Conservation (phyloP, 495 filamentous ascomycete species). For the Hyaloscypha bicolor region DNA sequence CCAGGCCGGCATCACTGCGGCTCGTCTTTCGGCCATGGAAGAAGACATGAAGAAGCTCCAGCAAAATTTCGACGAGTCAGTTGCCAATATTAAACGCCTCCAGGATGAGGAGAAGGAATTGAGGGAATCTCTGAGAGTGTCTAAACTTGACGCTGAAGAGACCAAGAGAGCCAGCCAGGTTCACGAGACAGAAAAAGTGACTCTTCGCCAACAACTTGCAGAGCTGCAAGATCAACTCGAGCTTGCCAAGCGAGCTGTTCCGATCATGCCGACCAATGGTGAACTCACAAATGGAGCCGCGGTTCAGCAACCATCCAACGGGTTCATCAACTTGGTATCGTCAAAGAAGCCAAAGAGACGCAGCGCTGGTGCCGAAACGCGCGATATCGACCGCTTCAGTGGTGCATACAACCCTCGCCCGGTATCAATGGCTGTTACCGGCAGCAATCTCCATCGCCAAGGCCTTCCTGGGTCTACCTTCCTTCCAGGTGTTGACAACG, state of each 20-base stretch:
- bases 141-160: slow-evolving; percentile 75
- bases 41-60: slow-evolving; percentile 94
- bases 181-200: slow-evolving; percentile 80
- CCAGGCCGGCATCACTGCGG: slow-evolving; percentile 93
- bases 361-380: slow-evolving; percentile 87
- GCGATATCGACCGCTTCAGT: slow-evolving; percentile 83
- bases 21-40: slow-evolving; percentile 84
- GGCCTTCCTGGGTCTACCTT: slow-evolving; percentile 69
- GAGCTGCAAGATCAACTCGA: slow-evolving; percentile 95
- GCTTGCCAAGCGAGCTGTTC: slow-evolving; percentile 69
- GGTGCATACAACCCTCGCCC: slow-evolving; percentile 91
- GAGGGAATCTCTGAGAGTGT: slow-evolving; percentile 73
- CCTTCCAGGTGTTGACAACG: slow-evolving; percentile 78
- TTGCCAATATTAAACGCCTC: slow-evolving; percentile 84
- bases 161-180: slow-evolving; percentile 68
- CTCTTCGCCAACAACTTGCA: slow-evolving; percentile 80
- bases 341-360: slow-evolving; percentile 96
- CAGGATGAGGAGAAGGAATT: slow-evolving; percentile 88
- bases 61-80: slow-evolving; percentile 80
- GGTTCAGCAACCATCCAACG: slow-evolving; percentile 59
- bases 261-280: slow-evolving; percentile 61
- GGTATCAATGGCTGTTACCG: slow-evolving; percentile 87
- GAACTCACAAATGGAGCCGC: slow-evolving; percentile 71
- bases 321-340: slow-evolving; percentile 94
- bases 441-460: slow-evolving; percentile 62